phyloP scores from a whole-genome alignment of 352 stramenopile species.

The Pythium rhizo-oryzae region DNA sequence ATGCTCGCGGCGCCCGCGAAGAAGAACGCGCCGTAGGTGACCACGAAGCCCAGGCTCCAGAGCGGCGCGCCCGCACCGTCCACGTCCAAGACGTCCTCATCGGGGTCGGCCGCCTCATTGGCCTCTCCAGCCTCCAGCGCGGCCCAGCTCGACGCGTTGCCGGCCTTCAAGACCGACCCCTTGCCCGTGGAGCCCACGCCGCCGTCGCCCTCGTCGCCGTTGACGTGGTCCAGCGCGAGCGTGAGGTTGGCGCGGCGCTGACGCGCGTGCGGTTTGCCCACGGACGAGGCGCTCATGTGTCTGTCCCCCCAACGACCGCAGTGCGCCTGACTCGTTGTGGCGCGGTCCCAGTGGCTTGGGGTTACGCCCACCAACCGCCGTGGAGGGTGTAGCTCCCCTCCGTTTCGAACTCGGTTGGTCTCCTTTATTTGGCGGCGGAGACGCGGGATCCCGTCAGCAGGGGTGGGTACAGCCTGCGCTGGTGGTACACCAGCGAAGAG shows the following conservation, averaged over 20 bases:
- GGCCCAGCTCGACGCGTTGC: background rate
- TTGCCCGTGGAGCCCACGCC: slow-evolving; percentile 2
- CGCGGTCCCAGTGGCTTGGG: too few relatives aligned
- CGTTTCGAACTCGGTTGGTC: background rate
- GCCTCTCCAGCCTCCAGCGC: background rate
- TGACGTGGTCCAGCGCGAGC: slow-evolving; percentile 28
- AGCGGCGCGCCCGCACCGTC: background rate
- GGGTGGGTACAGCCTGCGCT: too few relatives aligned
- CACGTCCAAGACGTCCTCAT: background rate
- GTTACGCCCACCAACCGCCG: too few relatives aligned
- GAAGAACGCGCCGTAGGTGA: slow-evolving; percentile 82
- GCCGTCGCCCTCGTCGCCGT: slow-evolving; percentile 10
- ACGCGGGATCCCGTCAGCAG: too few relatives aligned
- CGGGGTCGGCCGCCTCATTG: too few relatives aligned
- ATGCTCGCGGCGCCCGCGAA: slow-evolving; percentile 67
- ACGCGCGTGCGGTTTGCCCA: slow-evolving; percentile 8
- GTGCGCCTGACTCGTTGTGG: too few relatives aligned
- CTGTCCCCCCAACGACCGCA: background rate
- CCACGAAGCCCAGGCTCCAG: slow-evolving; percentile 44
- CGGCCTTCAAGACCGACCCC: background rate
- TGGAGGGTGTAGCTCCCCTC: background rate
- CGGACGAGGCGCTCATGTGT: slow-evolving; percentile 12
- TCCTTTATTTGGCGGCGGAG: background rate
- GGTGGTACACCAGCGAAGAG: too few relatives aligned
- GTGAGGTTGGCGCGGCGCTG: slow-evolving; percentile 25